phyloP scores from a whole-genome alignment of 1,284 basidiomycete genomes.

The Cronartium quercuum region DNA sequence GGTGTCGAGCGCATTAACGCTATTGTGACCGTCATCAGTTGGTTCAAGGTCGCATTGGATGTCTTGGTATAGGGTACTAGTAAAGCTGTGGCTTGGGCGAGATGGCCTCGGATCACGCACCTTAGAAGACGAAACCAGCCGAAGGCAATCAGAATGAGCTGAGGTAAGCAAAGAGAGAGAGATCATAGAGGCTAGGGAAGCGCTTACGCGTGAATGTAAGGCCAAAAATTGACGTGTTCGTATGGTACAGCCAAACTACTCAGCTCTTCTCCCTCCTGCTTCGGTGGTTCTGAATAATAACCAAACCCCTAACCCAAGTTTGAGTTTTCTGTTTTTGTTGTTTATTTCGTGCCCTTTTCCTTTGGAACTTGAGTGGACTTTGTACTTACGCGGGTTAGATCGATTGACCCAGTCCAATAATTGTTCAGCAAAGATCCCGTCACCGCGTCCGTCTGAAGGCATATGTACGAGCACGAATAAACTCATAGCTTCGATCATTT shows the following conservation, averaged over 20 bases:
- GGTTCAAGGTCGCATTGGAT: conserved; percentile 32
- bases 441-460: conserved; percentile 32
- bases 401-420: conserved; percentile 39
- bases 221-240: conserved; percentile 38
- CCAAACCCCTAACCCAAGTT: not conserved
- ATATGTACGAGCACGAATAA: conserved; percentile 33
- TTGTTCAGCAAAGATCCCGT: conserved; percentile 35
- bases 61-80: conserved; percentile 28
- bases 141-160: too few species aligned
- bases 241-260: conserved; percentile 19
- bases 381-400: conserved; percentile 29
- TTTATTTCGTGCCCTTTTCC: not conserved
- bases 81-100: conserved; percentile 27
- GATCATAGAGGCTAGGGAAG: not conserved
- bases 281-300: conserved; percentile 18
- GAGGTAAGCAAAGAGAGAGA: not conserved
- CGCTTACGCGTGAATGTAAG: conserved; percentile 38
- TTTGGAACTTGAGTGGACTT: not conserved
- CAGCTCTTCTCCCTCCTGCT: conserved; percentile 34
- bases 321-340: not conserved
- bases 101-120: conserved; percentile 35
- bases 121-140: conserved; percentile 6
- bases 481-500: conserved; percentile 26
- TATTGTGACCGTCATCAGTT: conserved; percentile 25
- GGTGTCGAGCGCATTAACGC: conserved; percentile 25